A percentile compares a stretch with the other conserved stretches of the same genome.
These are phyloP conservation scores for Podospora comata DNA, from an alignment of 495 filamentous ascomycete genomes.

Conservation along the genomic window DNA sequence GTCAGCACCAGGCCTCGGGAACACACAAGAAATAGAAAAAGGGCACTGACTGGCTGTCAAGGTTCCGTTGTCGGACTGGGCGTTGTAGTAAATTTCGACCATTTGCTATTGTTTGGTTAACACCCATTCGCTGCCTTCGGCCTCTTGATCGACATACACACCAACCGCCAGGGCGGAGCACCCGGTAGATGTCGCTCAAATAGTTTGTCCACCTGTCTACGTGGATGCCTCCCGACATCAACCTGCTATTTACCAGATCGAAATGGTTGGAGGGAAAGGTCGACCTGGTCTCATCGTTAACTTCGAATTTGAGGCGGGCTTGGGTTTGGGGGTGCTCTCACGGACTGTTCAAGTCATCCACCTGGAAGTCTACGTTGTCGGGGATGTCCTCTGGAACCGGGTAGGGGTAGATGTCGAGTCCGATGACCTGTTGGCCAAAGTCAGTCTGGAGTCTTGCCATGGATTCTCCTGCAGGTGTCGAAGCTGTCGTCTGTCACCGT, in stretches of 20 bases:
- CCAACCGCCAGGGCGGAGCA: constrained; percentile 67
- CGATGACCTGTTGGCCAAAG: constrained; percentile 59
- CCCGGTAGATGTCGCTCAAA: constrained; percentile 65
- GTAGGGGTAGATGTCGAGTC: constrained; percentile 75
- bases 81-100: constrained; percentile 81
- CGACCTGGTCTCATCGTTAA: constrained; percentile 45
- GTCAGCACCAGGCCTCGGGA: background rate
- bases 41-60: constrained; percentile 56
- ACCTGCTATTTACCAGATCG: constrained; percentile 84
- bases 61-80: constrained; percentile 86
- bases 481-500: too few relatives aligned
- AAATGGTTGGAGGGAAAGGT: constrained; percentile 75
- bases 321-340: constrained; percentile 28
- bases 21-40: background rate
- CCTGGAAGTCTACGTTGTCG: constrained; percentile 68
- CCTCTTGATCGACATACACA: constrained; percentile 30
- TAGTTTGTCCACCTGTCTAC: constrained; percentile 73
- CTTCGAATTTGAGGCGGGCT: background rate
- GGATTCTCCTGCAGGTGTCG: background rate
- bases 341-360: constrained; percentile 75
- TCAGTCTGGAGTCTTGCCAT: background rate
- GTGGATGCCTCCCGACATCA: constrained; percentile 77
- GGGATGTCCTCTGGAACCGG: constrained; percentile 66
- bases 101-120: constrained; percentile 53
- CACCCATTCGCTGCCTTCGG: background rate